Percentiles rank a stretch among this genome's conserved stretches.
Conservation (phyloP, 2,329 filamentous ascomycete species). For the Cytospora piceicola region DNA sequence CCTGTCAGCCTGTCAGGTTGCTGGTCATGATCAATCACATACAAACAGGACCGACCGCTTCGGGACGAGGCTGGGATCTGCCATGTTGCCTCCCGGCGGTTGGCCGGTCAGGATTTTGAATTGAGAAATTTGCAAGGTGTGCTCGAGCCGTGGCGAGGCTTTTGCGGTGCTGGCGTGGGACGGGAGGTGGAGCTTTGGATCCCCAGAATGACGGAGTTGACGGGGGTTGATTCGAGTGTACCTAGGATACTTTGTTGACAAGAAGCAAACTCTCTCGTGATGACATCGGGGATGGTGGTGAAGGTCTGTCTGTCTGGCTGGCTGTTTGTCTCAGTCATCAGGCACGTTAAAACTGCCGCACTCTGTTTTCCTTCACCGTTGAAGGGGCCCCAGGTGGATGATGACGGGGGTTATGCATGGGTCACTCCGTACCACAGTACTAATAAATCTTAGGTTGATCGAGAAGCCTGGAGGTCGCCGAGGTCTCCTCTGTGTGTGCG, state of each 20-base stretch:
- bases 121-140: conserved; percentile 27
- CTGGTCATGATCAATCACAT: background rate
- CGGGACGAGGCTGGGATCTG: conserved; percentile 23
- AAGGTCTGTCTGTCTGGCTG: background rate
- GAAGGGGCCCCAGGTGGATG: background rate
- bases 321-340: too few relatives aligned
- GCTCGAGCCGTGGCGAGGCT: conserved; percentile 26
- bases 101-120: conserved; percentile 7
- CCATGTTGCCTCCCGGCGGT: conserved; percentile 14
- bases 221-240: background rate
- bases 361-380: background rate
- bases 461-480: background rate
- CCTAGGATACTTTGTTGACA: conserved; percentile 19
- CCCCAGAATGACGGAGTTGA: conserved; percentile 10
- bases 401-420: too few relatives aligned
- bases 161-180: conserved; percentile 11
- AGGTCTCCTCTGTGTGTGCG: background rate
- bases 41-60: conserved; percentile 7
- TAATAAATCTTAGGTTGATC: background rate
- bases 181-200: conserved; percentile 11
- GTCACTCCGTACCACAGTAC: background rate
- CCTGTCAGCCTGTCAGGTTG: background rate
- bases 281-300: background rate
- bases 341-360: background rate
- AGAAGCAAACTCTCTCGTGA: conserved; percentile 7